Evolutionary conservation across 2,329 filamentous ascomycete genomes (phyloP).

Genomic region (Claviceps monticola): DNA sequence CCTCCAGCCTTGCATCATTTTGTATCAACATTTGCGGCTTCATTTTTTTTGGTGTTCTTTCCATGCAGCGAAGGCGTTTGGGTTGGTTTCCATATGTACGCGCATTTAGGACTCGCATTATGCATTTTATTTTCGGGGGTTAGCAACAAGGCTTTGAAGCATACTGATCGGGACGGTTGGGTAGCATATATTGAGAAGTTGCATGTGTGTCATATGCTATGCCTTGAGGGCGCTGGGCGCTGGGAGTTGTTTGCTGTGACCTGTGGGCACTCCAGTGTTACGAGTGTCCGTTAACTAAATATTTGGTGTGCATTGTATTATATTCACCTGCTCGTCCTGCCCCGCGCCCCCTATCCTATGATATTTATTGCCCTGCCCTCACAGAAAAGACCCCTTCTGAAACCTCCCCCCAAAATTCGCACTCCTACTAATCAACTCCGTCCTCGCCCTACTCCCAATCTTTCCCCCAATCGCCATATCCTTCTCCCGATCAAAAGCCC

Average conservation of each 20-base stretch:
- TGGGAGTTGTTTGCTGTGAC: background rate
- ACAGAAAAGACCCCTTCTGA: constrained; percentile 56
- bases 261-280: background rate
- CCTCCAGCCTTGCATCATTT: background rate
- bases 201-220: background rate
- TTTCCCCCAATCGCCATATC: constrained; percentile 70
- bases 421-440: constrained; percentile 66
- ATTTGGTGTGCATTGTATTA: no score
- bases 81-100: constrained; percentile 8
- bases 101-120: background rate
- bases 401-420: constrained; percentile 74
- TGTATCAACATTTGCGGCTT: constrained; percentile 4
- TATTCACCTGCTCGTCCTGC: no score
- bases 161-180: background rate
- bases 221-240: no score
- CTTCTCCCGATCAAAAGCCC: constrained; percentile 83
- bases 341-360: no score
- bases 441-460: constrained; percentile 59
- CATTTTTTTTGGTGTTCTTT: constrained; percentile 1
- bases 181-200: background rate
- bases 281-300: no score
- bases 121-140: no score
- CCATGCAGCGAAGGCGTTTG: constrained; percentile 21
- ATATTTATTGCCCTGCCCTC: background rate
- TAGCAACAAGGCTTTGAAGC: no score